Percentiles rank a stretch among this genome's conserved stretches.
Conservation (phyloP, 2,329 filamentous ascomycete species). For the Aspergillaceae sp. region DNA sequence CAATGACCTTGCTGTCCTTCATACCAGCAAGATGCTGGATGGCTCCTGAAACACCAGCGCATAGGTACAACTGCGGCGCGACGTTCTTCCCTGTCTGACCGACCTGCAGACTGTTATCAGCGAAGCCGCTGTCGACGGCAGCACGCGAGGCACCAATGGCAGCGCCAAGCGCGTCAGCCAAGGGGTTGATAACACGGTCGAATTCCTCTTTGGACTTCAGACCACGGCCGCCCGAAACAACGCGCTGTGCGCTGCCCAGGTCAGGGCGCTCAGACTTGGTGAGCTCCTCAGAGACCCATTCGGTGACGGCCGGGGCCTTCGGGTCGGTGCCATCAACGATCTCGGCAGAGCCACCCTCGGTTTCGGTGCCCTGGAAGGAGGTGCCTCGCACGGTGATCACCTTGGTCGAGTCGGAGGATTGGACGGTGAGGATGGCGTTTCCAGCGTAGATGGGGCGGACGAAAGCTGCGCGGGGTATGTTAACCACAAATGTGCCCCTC, state of each 20-base stretch:
- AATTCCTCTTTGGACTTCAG: slow-evolving; percentile 98
- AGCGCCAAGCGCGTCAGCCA: slow-evolving; percentile 88
- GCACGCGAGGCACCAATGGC: slow-evolving; percentile 91
- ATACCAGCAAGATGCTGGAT: slow-evolving; percentile 98
- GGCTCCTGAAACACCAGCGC: slow-evolving; percentile 89
- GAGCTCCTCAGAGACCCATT: slow-evolving; percentile 92
- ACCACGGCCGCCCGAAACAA: slow-evolving; percentile 88
- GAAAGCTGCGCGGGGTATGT: slow-evolving; percentile 50
- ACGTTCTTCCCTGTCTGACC: slow-evolving; percentile 99
- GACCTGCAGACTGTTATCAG: slow-evolving; percentile 96
- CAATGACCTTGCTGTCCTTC: slow-evolving; percentile 99
- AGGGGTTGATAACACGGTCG: slow-evolving; percentile 79
- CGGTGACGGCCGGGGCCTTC: slow-evolving; percentile 61
- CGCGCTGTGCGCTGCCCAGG: slow-evolving; percentile 75
- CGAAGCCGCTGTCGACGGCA: slow-evolving; percentile 93
- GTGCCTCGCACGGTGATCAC: slow-evolving; percentile 88
- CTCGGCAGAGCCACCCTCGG: slow-evolving; percentile 63
- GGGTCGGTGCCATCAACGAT: slow-evolving; percentile 78
- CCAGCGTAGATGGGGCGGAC: slow-evolving; percentile 95
- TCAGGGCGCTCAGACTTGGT: slow-evolving; percentile 91
- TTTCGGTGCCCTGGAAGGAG: slow-evolving; percentile 69
- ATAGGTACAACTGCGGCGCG: slow-evolving; percentile 88
- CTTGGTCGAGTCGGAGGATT: slow-evolving; percentile 79
- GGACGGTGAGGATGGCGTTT: slow-evolving; percentile 92
- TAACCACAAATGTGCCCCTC: slow-evolving; percentile 7